These are phyloP conservation scores for Fusarium chaquense DNA, from an alignment of 2,329 filamentous ascomycete species.

Conservation along the genomic window DNA sequence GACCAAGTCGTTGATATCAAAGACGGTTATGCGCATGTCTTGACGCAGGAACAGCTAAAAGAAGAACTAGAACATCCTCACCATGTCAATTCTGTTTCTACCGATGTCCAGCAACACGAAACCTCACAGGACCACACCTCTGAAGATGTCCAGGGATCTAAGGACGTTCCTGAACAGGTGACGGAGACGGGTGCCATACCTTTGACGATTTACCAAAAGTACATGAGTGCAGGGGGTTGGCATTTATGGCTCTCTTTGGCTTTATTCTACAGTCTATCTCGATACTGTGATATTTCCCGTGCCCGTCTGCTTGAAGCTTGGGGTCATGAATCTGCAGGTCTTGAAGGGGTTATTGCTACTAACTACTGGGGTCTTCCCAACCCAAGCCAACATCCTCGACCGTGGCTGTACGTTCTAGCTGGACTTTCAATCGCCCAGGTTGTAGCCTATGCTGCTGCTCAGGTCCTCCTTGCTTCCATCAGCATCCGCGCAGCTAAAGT, in stretches of 20 bases:
- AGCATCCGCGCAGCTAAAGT: constrained; percentile 81
- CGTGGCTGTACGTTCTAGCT: constrained; percentile 81
- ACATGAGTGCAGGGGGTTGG: constrained; percentile 83
- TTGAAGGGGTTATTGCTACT: constrained; percentile 17
- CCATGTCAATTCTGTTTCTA: constrained; percentile 42
- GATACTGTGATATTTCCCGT: constrained; percentile 73
- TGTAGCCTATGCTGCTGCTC: constrained; percentile 69
- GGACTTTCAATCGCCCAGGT: constrained; percentile 72
- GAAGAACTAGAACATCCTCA: constrained; percentile 55
- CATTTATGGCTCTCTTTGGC: constrained; percentile 78
- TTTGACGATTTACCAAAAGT: constrained; percentile 82
- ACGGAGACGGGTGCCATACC: constrained; percentile 76
- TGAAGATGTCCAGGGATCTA: constrained; percentile 33
- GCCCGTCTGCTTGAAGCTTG: constrained; percentile 89
- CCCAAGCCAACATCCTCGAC: constrained; percentile 73
- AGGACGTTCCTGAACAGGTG: constrained; percentile 51
- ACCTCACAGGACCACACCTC: constrained; percentile 51
- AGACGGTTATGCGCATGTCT: constrained; percentile 67
- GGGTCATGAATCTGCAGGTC: constrained; percentile 70
- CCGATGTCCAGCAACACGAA: constrained; percentile 39
- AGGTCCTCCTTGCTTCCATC: constrained; percentile 79
- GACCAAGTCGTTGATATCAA: constrained; percentile 78
- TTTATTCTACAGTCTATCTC: constrained; percentile 70
- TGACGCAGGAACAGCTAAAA: constrained; percentile 60
- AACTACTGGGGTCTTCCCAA: constrained; percentile 63